phyloP scores from a whole-genome alignment of 176 grass and related monocot genomes.

The Avena eriantha region DNA sequence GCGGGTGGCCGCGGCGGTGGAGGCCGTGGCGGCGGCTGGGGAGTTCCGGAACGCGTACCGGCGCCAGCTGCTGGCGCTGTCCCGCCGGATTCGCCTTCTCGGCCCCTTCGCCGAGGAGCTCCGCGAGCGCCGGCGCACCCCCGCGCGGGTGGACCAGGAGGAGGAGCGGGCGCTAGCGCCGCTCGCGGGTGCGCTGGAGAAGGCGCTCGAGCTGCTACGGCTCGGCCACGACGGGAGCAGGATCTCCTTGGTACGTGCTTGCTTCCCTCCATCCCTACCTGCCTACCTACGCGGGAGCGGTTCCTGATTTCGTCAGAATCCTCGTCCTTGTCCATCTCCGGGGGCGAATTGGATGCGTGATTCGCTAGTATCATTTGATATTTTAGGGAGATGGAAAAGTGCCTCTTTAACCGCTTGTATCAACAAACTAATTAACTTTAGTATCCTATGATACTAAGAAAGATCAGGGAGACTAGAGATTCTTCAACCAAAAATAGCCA shows the following conservation, averaged over 20 bases:
- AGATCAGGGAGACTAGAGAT: background rate
- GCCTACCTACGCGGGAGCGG: background rate
- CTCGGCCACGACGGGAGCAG: constrained; percentile 74
- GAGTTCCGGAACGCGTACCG: constrained; percentile 75
- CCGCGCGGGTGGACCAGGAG: background rate
- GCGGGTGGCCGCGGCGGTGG: constrained; percentile 43
- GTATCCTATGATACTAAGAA: background rate
- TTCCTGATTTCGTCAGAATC: constrained; percentile 8
- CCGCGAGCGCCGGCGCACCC: constrained; percentile 41
- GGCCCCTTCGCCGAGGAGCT: constrained; percentile 85
- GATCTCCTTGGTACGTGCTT: constrained; percentile 68
- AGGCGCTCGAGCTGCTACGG: constrained; percentile 59
- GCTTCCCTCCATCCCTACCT: background rate
- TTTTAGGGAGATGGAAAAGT: constrained; percentile 9
- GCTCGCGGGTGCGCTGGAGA: constrained; percentile 57
- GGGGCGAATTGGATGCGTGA: background rate
- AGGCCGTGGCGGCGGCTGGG: constrained; percentile 34
- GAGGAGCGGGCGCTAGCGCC: constrained; percentile 52
- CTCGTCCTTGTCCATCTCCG: background rate
- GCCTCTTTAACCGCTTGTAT: background rate
- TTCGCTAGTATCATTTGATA: background rate
- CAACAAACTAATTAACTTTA: background rate
- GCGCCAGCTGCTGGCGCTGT: constrained; percentile 75
- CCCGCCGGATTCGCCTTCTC: constrained; percentile 72
- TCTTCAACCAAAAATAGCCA: background rate